A percentile compares a stretch with the other conserved stretches of the same genome.
These are phyloP conservation scores for Symbiodinium pilosum DNA, from an alignment of 73 alveolate genomes.

Conservation along the genomic window DNA sequence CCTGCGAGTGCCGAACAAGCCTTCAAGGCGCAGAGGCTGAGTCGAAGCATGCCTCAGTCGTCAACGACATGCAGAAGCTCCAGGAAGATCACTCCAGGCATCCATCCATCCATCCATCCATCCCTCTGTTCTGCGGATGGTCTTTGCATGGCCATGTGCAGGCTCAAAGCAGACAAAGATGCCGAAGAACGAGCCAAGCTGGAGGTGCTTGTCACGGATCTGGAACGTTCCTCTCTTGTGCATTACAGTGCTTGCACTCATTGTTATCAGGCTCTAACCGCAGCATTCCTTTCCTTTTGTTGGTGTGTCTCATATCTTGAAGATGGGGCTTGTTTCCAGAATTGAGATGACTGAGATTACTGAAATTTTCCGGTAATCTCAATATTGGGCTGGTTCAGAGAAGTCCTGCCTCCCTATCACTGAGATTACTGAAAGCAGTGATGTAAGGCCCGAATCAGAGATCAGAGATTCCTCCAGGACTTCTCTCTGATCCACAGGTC, in stretches of 20 bases:
- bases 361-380: too few relatives aligned
- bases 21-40: conserved; percentile 48
- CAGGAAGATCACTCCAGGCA: conserved; percentile 75
- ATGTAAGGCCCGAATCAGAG: too few relatives aligned
- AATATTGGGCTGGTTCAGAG: too few relatives aligned
- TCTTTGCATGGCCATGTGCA: not conserved
- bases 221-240: not conserved
- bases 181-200: conserved; percentile 80
- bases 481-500: too few relatives aligned
- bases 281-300: not conserved
- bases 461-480: too few relatives aligned
- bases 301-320: too few relatives aligned
- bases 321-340: too few relatives aligned
- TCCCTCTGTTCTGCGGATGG: not conserved
- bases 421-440: too few relatives aligned
- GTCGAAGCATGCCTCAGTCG: conserved; percentile 46
- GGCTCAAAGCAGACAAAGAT: conserved; percentile 73
- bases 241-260: not conserved
- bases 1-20: not conserved
- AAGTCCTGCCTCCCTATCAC: too few relatives aligned
- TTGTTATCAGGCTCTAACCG: not conserved
- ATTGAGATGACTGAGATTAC: too few relatives aligned
- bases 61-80: conserved; percentile 31
- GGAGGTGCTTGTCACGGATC: not conserved
- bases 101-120: not conserved